Conservation (phyloP, 768 basidiomycete genomes). For the Neoboletus brunneissimus region DNA sequence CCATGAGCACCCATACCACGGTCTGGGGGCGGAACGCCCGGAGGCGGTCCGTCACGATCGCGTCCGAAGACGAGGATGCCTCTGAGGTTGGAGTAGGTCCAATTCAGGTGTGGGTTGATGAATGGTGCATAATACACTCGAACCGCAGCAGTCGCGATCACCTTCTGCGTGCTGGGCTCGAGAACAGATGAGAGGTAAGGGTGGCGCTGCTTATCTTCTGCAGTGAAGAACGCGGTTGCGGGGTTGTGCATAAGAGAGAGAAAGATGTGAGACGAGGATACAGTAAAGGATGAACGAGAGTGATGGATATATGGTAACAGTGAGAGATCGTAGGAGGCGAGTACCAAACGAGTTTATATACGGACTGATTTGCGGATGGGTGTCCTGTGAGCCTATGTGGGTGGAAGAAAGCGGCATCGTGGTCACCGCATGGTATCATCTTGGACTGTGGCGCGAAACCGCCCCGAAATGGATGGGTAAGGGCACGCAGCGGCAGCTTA, state of each 20-base stretch:
- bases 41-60: constrained; percentile 29
- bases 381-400: constrained; percentile 22
- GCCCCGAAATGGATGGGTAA: constrained; percentile 32
- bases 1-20: constrained; percentile 19
- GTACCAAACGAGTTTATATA: constrained; percentile 31
- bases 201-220: constrained; percentile 38
- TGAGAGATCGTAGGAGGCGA: constrained; percentile 17
- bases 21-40: constrained; percentile 21
- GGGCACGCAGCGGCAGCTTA: constrained; percentile 24
- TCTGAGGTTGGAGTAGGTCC: constrained; percentile 58
- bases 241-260: constrained; percentile 31
- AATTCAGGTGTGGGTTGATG: constrained; percentile 43
- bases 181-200: constrained; percentile 40
- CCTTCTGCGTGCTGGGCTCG: constrained; percentile 39
- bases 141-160: constrained; percentile 53
- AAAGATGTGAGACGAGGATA: constrained; percentile 3
- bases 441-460: constrained; percentile 30
- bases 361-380: constrained; percentile 26
- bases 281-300: constrained; percentile 17
- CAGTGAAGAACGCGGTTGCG: constrained; percentile 32
- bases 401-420: constrained; percentile 35
- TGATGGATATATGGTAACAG: constrained; percentile 10
- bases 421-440: constrained; percentile 33
- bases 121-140: constrained; percentile 63
- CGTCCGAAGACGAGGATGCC: constrained; percentile 58